A percentile compares a stretch with the other conserved stretches of the same genome.
phyloP scores from a whole-genome alignment of 352 stramenopile species.

The Globisporangium nagaii region DNA sequence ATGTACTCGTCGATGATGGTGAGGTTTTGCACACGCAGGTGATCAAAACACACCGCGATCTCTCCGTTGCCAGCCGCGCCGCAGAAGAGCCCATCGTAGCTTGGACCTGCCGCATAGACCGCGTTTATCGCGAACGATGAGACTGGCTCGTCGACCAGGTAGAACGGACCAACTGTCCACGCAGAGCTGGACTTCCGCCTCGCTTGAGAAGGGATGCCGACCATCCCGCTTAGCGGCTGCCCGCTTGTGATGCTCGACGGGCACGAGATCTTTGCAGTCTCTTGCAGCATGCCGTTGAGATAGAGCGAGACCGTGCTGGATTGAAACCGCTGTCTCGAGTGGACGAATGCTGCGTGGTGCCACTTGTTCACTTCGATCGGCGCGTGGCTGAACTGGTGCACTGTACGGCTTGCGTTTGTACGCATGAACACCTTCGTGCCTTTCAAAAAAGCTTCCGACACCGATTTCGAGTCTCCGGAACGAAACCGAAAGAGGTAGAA shows the following conservation, averaged over 20 bases:
- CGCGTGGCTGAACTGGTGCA: constrained; percentile 53
- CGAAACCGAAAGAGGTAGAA: constrained; percentile 73
- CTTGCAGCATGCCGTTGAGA: constrained; percentile 56
- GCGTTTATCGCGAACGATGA: constrained; percentile 43
- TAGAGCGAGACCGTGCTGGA: constrained; percentile 57
- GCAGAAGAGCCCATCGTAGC: constrained; percentile 53
- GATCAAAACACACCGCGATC: constrained; percentile 41
- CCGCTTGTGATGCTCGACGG: constrained; percentile 42
- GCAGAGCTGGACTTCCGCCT: constrained; percentile 27
- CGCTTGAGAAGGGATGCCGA: constrained; percentile 54
- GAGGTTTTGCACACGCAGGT: constrained; percentile 39
- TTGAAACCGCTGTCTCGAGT: constrained; percentile 66
- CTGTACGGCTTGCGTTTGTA: constrained; percentile 36
- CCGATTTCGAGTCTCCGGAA: constrained; percentile 59
- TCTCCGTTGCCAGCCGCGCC: constrained; percentile 45
- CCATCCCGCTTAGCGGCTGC: constrained; percentile 51
- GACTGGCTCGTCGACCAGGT: constrained; percentile 55
- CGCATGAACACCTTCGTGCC: constrained; percentile 61
- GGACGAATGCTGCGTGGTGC: constrained; percentile 53
- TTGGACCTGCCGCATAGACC: constrained; percentile 45
- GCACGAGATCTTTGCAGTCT: constrained; percentile 67
- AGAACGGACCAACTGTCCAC: constrained; percentile 61
- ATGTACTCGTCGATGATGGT: constrained; percentile 57
- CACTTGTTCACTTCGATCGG: constrained; percentile 32
- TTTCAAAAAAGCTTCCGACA: constrained; percentile 63